Percentiles rank a stretch among this genome's conserved stretches.
These are phyloP conservation scores for Sonneratia alba DNA, from an alignment of 345 rosid species.

Conservation along the genomic window DNA sequence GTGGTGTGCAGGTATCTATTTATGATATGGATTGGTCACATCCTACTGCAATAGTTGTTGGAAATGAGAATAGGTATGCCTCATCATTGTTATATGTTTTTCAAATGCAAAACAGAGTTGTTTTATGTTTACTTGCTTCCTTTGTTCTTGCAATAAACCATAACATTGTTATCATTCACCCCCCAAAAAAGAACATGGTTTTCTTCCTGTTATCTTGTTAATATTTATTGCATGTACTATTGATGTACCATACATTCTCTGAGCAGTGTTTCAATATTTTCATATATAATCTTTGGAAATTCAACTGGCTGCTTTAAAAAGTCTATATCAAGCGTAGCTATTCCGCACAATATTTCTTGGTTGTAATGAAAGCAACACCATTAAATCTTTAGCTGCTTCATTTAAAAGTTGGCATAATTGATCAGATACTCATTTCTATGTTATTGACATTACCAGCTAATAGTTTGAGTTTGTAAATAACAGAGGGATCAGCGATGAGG, in stretches of 20 bases:
- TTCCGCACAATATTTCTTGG: constrained; percentile 5
- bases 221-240: background rate
- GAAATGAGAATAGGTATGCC: constrained; percentile 68
- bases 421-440: background rate
- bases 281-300: background rate
- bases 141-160: background rate
- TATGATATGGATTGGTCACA: constrained; percentile 93
- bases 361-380: background rate
- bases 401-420: background rate
- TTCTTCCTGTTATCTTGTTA: background rate
- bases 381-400: background rate
- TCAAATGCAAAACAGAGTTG: background rate
- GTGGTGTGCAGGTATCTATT: constrained; percentile 49
- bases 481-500: constrained; percentile 84
- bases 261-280: background rate
- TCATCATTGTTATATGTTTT: background rate
- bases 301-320: background rate
- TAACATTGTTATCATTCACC: too few species aligned
- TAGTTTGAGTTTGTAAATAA: background rate
- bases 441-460: background rate
- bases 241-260: background rate
- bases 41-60: constrained; percentile 92
- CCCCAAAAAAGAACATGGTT: background rate
- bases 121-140: background rate
- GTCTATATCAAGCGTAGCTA: background rate